phyloP scores from a whole-genome alignment of 352 stramenopile genomes.

The Peronospora belbahrii region DNA sequence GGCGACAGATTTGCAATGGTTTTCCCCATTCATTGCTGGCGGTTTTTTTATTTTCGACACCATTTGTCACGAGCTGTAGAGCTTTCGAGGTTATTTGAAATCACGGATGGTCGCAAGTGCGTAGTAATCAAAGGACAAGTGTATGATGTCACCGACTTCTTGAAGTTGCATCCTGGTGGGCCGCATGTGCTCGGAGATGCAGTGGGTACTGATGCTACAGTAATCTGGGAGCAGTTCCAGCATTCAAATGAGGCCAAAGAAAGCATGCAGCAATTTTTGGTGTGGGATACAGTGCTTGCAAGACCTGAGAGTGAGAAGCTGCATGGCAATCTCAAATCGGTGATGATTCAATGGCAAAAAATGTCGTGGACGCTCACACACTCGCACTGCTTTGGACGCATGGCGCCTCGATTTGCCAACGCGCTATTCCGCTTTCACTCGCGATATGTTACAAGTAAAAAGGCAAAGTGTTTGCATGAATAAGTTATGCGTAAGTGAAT shows the following conservation, averaged over 20 bases:
- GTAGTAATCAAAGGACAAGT: constrained; percentile 53
- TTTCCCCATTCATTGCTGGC: constrained; percentile 48
- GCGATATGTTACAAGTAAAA: constrained; percentile 10
- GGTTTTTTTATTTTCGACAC: constrained; percentile 69
- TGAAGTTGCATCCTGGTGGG: constrained; percentile 57
- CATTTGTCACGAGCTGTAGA: constrained; percentile 58
- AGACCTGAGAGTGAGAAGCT: constrained; percentile 14
- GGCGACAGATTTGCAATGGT: constrained; percentile 41
- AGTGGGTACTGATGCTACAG: constrained; percentile 56
- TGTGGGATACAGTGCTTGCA: constrained; percentile 39
- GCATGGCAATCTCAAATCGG: constrained; percentile 31
- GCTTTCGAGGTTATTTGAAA: constrained; percentile 39
- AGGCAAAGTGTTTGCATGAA: neutral
- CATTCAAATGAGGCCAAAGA: constrained; percentile 55
- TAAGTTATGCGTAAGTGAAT: constrained; percentile 8
- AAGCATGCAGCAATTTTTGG: constrained; percentile 55
- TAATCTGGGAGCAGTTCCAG: constrained; percentile 63
- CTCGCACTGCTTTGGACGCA: constrained; percentile 41
- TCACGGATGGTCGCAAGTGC: constrained; percentile 39
- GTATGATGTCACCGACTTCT: constrained; percentile 63
- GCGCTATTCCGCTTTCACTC: constrained; percentile 34
- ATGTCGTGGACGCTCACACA: constrained; percentile 49
- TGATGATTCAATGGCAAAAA: constrained; percentile 38
- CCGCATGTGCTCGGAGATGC: constrained; percentile 67
- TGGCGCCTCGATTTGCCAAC: constrained; percentile 34